Evolutionary conservation across 2,329 filamentous ascomycete genomes (phyloP), one percentile per base, ranked within the genome.

Genomic region (Verticillium longisporum): DNA sequence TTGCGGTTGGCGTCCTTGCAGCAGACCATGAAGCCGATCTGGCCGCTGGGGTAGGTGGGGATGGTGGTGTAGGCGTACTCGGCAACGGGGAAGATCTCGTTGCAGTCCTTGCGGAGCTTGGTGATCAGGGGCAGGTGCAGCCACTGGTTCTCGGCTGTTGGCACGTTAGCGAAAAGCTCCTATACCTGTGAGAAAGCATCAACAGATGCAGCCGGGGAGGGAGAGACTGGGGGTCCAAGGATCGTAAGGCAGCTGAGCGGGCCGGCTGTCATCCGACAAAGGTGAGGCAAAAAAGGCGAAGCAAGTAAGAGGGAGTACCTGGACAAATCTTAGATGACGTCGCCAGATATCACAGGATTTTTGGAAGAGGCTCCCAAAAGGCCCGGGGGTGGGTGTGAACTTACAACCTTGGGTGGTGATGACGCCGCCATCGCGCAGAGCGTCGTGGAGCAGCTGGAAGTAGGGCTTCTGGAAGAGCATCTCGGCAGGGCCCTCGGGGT

Each of bases 381-480:
- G 84, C n/a, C n/a, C n/a, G 82, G 88, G 88, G 33, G 33, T 36
- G n/a, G n/a, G n/a, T 10, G 5, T 36, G 87, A 83, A 91, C 92
- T 86, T 92, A 96, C 92, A 96, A 99, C 95, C 95, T 97, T 99
- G 95, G 75, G 95, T 99, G 80, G 92, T 94, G 81, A 99, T 98
- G 74, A 99, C 92, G 82, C 95, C 95, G 79, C 93, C 94, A 72
- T 97, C 92, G 68, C 91, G 88, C 70, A 98, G 88, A 71, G 95
- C 95, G 73, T 88, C 90, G 77, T 89, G 84, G 65, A 99, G 86
- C 69, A 99, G 88, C 84, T 97, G 84, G 79, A 98, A 99, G 86
- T 99, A 99, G 65, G 92, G 89, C 85, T 97, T 97, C 86, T 98
- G 87, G 89, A 99, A 99, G 67, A 99, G 86, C 71, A 86, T 89